Conservation (phyloP, 768 basidiomycete species). For the Amanita fuliginea region DNA sequence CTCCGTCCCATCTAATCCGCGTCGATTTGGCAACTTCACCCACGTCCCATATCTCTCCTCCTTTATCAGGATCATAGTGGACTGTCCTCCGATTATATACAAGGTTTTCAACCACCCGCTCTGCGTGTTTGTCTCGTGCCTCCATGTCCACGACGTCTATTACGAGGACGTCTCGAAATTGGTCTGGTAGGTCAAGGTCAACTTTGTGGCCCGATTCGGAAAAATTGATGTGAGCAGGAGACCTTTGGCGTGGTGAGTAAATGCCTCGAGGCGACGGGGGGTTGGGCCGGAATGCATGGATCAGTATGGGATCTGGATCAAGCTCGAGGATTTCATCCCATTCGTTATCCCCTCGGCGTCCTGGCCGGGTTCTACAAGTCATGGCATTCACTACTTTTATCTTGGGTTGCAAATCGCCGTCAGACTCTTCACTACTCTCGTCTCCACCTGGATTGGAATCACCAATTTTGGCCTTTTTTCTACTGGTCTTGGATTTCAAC, state of each 20-base stretch:
- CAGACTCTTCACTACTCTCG: constrained; percentile 16
- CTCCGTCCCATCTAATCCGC: constrained; percentile 11
- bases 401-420: constrained; percentile 15
- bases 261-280: constrained; percentile 16
- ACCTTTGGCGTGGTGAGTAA: constrained; percentile 5
- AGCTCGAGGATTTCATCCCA: constrained; percentile 16
- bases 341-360: constrained; percentile 14
- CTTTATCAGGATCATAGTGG: constrained; percentile 52
- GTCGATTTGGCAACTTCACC: constrained; percentile 40
- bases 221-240: constrained; percentile 7
- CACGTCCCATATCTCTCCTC: constrained; percentile 68
- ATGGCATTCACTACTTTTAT: constrained; percentile 23
- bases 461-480: constrained; percentile 42
- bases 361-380: constrained; percentile 11
- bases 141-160: constrained; percentile 37
- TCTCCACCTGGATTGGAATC: constrained; percentile 13
- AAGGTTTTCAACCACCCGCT: constrained; percentile 46
- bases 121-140: constrained; percentile 31
- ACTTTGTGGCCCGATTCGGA: constrained; percentile 25
- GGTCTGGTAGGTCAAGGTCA: constrained; percentile 53
- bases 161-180: constrained; percentile 53
- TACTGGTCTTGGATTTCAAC: constrained; percentile 25
- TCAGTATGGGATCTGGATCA: constrained; percentile 24
- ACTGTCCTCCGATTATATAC: constrained; percentile 45
- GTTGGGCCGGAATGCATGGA: constrained; percentile 17